phyloP scores from a whole-genome alignment of 805 yeast genomes.

The Saccharomycopsis fibuligera region DNA sequence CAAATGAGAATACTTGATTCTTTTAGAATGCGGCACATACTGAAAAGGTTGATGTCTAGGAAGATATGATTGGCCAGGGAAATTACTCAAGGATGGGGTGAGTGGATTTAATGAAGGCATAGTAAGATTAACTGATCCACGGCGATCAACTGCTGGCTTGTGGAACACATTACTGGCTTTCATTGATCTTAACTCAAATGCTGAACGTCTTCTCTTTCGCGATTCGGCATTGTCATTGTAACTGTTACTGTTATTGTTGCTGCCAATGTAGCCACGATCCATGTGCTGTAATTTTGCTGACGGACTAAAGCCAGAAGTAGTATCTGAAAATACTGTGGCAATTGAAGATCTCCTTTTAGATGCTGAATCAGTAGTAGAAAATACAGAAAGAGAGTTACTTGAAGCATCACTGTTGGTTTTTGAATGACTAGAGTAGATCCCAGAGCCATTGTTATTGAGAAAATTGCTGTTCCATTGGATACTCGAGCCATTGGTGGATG shows the following conservation, averaged over 20 bases:
- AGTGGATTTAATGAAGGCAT: conserved; percentile 39
- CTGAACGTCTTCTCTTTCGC: conserved; percentile 24
- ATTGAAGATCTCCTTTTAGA: conserved; percentile 14
- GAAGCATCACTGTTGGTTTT: background rate
- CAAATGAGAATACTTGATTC: conserved; percentile 33
- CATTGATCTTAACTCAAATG: conserved; percentile 21
- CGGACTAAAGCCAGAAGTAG: too few species aligned
- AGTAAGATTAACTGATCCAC: conserved; percentile 21
- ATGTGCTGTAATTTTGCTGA: background rate
- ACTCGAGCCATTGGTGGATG: too few species aligned
- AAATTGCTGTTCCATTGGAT: conserved; percentile 18
- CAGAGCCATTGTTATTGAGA: conserved; percentile 3
- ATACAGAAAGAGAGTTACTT: background rate
- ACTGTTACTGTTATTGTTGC: background rate
- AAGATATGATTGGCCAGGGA: conserved; percentile 11
- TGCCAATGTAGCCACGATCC: background rate
- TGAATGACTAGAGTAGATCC: background rate
- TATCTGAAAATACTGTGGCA: conserved; percentile 6
- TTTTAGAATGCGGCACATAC: conserved; percentile 48
- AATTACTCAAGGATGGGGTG: conserved; percentile 29
- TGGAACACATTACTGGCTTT: background rate
- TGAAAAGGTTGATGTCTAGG: conserved; percentile 31
- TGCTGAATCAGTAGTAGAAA: too few species aligned
- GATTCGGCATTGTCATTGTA: conserved; percentile 1
- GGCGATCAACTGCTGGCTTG: background rate